Base-by-base conservation (phyloP, 331 rosid genomes). In the Rhamnella rubrinervis region DNA sequence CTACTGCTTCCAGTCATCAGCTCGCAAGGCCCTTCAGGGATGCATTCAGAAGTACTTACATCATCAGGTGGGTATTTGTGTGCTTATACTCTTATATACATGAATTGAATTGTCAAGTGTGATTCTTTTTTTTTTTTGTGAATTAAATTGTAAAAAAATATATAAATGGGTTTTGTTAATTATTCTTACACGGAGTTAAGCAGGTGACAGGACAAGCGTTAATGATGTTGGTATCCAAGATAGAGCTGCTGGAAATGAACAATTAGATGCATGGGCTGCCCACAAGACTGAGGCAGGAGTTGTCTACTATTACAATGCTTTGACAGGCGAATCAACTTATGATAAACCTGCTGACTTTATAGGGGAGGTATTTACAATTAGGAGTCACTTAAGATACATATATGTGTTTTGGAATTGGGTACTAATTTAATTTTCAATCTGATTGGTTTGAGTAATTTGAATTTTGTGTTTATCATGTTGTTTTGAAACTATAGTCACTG, bases 271-370 rank as follows among this genome's bases (percentile, higher is more conserved):
- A 67, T 95, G 98, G 98, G 85, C 96, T 64, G 91, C 97, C 44
- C 98, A 91, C 83, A 95, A 87, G 81, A 80, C 87, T 59, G 98
- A 91, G 71, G 67, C 86, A 16, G 98, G 96, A 75, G 73, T 84
- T 65, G 79, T 91, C 41, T 95, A 95, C 85, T 95, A 95, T 74
- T 95, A 95, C 78, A 95, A 95, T 86, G 90, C 95, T 14, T 50
- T 84, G 84, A 91, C 96, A 6, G 84, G 97, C 69, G 87, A 80
- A 78, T 95, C 98, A 72, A 95, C 97, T 4, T 95, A 91, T 74
- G 82, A 81, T 63, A 91, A 89, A 78, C 98, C 97, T 75, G 77
- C 85, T 67, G 87, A 93, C 61, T 91, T 87, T 82, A 87, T 60
- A 56, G 97, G n/a, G 75, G 96, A 91, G 98, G 98, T 95, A 87